A percentile compares a stretch with the other conserved stretches of the same genome.
Conservation (phyloP, 352 stramenopile species). For the Phytophthora sp. region DNA sequence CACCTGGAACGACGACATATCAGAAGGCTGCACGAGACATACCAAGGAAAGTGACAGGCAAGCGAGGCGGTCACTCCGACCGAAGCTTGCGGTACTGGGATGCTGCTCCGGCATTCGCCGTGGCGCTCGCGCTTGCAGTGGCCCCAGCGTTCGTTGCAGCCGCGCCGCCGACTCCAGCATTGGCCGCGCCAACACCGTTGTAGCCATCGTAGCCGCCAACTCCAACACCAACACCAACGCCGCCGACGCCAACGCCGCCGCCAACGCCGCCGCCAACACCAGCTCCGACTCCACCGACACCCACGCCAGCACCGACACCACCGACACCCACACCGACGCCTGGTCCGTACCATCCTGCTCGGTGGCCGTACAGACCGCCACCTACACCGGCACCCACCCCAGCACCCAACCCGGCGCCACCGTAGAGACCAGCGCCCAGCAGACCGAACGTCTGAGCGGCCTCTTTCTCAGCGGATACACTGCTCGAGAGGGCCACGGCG, state of each 20-base stretch:
- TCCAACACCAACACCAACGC: not conserved
- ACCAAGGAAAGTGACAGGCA: too few relatives aligned
- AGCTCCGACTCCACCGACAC: too few relatives aligned
- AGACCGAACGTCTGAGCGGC: not conserved
- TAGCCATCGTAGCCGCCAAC: not conserved
- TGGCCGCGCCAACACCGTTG: not conserved
- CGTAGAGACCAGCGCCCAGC: not conserved
- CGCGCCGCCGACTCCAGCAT: not conserved
- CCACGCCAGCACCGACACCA: too few relatives aligned
- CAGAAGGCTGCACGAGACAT: too few relatives aligned
- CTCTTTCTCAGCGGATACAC: too few relatives aligned
- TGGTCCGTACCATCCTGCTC: not conserved
- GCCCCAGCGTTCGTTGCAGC: not conserved
- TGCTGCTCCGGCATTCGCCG: not conserved
- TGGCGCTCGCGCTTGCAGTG: not conserved
- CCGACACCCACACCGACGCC: too few relatives aligned
- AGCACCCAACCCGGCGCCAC: not conserved
- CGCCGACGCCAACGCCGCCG: not conserved
- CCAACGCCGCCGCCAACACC: not conserved
- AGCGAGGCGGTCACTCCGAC: slow-evolving; percentile 7
- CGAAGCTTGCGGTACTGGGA: slow-evolving; percentile 8
- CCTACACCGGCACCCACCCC: not conserved
- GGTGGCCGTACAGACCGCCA: too few relatives aligned
- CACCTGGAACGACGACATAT: too few relatives aligned
- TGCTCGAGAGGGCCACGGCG: too few relatives aligned